Base-by-base conservation (phyloP, 306 rosid genomes). In the Vachellia collinsii region DNA sequence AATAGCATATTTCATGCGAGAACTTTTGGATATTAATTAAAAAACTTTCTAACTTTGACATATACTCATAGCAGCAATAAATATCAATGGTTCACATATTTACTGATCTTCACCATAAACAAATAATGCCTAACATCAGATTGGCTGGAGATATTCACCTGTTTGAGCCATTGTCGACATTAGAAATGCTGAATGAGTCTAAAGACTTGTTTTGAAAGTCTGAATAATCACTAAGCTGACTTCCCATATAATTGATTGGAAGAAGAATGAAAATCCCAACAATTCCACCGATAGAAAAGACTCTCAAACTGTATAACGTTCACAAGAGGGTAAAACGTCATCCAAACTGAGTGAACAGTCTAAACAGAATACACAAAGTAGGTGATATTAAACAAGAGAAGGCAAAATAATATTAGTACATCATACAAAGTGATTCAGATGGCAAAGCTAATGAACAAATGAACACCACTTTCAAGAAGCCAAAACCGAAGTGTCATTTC, bases 161-260 rank as follows among this genome's bases (percentile, higher is more conserved):
- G 85, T 92, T 92, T 71, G 98, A 94, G 64, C 94, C 95, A 51
- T 88, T 72, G 75, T 88, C 75, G 39, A 94, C 98, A 77, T 94
- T 91, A 69, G 98, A 89, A 81, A 94, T 88, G 63, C 90, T 89
- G 91, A 94, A 94, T 1, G 92, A 89, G 82, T 94, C 98, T 87
- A 94, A 80, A 42, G 98, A 92, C 84, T 84, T 89, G 87, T 51
- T 70, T 13, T 86, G 58, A 53, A 90, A 85, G 88, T 94, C 91
- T 8, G 94, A 83, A 29, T 94, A 85, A 77, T 54, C 84, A 11
- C 11, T 74, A 39, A 90, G 94, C 86, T 94, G 97, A 83, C 25
- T 89, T 66, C 98, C 98, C 54, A 80, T 7, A 78, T 76, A 94
- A 86, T 94, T 94, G 36, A 94, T 83, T 1, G 98, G 98, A 80